These are phyloP conservation scores for Fusarium austroafricanum DNA, from an alignment of 2,329 filamentous ascomycete genomes.

Conservation along the genomic window DNA sequence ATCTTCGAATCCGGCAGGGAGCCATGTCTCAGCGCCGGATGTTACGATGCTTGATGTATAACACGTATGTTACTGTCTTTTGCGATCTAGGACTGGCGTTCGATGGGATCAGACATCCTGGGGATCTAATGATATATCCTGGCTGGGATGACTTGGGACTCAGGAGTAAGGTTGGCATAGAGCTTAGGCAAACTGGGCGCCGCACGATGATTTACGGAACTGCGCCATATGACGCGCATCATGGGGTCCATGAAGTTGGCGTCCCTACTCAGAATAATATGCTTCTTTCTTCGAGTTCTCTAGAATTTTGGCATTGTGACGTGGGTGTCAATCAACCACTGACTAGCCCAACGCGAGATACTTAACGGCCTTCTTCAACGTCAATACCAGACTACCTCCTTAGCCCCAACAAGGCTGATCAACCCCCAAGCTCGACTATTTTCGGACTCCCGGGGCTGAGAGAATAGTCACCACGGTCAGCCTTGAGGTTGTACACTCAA, in stretches of 20 bases:
- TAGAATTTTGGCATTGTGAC: background rate
- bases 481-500: constrained; percentile 47
- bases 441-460: constrained; percentile 12
- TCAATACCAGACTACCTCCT: background rate
- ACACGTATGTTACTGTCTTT: background rate
- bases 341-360: background rate
- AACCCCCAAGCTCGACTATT: constrained; percentile 10
- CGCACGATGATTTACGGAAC: constrained; percentile 3
- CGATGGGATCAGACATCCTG: background rate
- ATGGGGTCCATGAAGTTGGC: background rate
- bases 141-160: background rate
- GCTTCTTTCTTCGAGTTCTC: background rate
- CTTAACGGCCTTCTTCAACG: background rate
- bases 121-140: background rate
- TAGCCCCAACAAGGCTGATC: background rate
- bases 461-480: constrained; percentile 35
- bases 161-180: background rate
- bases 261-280: background rate
- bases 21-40: no score
- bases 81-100: background rate
- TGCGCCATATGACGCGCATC: constrained; percentile 5
- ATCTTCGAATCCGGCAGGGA: background rate
- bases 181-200: background rate
- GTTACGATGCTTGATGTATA: background rate
- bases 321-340: background rate